Evolutionary conservation across 1,284 basidiomycete genomes (phyloP).

Genomic region (Melampsora americana): DNA sequence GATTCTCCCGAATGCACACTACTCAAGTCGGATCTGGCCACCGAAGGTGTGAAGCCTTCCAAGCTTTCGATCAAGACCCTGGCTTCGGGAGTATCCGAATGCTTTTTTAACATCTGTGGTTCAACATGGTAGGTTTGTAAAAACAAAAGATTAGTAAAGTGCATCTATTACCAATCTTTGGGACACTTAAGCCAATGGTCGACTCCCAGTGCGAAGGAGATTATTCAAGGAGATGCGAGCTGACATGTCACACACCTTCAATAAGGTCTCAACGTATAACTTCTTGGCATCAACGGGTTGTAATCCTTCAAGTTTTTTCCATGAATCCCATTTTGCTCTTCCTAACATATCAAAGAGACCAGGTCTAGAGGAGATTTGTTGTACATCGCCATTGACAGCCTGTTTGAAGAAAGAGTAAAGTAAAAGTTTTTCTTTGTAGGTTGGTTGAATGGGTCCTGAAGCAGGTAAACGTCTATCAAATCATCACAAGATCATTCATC

Average conservation of each 20-base stretch:
- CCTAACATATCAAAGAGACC: constrained; percentile 39
- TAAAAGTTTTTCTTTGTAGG: constrained; percentile 38
- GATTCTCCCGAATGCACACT: constrained; percentile 24
- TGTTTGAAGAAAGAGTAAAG: constrained; percentile 42
- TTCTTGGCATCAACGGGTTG: constrained; percentile 25
- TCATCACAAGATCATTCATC: neutral
- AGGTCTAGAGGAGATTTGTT: constrained; percentile 14
- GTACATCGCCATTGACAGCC: constrained; percentile 32
- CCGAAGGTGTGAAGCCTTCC: constrained; percentile 8
- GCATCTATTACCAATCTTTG: neutral
- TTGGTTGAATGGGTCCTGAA: constrained; percentile 37
- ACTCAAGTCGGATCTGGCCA: neutral
- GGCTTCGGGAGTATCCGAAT: constrained; percentile 35
- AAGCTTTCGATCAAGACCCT: constrained; percentile 21
- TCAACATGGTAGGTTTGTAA: constrained; percentile 1
- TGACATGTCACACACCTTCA: constrained; percentile 24
- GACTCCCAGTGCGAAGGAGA: neutral
- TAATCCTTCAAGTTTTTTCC: constrained; percentile 29
- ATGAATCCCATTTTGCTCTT: constrained; percentile 42
- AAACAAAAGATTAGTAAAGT: neutral
- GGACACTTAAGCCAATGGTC: neutral
- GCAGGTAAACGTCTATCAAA: constrained; percentile 16
- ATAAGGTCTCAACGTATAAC: constrained; percentile 30
- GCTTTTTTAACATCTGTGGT: constrained; percentile 25
- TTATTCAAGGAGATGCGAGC: neutral